Evolutionary conservation across 2,329 filamentous ascomycete genomes (phyloP), one percentile per base, ranked within the genome.

Genomic region (Hymenoscyphus linearis): DNA sequence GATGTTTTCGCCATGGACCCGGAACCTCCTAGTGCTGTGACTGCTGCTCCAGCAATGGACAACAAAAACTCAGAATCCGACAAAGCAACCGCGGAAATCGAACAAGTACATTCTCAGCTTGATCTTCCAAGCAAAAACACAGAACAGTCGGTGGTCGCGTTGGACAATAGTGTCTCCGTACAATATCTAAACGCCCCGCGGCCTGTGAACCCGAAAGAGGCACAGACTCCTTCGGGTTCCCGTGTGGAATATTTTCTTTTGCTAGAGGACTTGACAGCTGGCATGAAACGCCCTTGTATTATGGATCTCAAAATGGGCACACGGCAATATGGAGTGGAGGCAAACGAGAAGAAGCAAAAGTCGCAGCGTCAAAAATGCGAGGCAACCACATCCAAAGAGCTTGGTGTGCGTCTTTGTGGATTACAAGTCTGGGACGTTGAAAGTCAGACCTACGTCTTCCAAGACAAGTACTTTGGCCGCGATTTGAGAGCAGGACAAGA

Each of bases 251-350:
- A 93, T 72, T 99, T 99, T 73, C 79, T 99, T 14, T 81, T 99
- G 0, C 79, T 99, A 10, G 95, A 99, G 75, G 95, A 99, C 73
- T 82, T 99, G 55, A 99, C 95, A 1, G 90, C 93, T 1, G 93
- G 93, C 36, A 98, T 99, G 95, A 93, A 91, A 72, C 87, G 90
- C 57, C 95, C 95, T 4, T 98, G 95, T 76, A 96, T 99, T 62
- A 89, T 99, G 75, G 95, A 99, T 73, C 80, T 99, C 64, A 99
- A 99, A 74, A 99, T 99, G 95, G 95, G 95, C 22, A 99, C 95
- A 7, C 87, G 95, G 2, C 95, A 99, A 72, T 98, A 97, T 73
- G 95, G 95, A 7, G 86, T 98, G 13, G 93, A 98, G 68, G 95
- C 95, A 2, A 87, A 84, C 58, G 86, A 91, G 52, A 96, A 96